phyloP scores from a whole-genome alignment of 2,329 filamentous ascomycete species.

The Fusarium pseudonygamai region DNA sequence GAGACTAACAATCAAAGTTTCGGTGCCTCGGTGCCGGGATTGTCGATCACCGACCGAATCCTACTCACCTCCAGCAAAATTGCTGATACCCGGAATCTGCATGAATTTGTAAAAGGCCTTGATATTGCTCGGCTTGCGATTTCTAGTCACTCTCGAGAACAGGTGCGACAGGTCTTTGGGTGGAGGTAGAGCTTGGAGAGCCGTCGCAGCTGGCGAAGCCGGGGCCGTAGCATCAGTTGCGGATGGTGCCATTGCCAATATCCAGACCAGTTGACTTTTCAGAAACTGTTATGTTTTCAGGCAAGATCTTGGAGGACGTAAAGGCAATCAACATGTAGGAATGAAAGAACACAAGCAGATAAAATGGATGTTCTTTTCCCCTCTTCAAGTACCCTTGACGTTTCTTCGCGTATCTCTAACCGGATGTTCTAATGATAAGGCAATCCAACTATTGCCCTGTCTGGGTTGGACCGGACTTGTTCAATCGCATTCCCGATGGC shows the following conservation, averaged over 20 bases:
- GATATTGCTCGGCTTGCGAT: constrained; percentile 71
- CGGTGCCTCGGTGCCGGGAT: constrained; percentile 4
- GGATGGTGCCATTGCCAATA: constrained; percentile 32
- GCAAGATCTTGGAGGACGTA: neutral
- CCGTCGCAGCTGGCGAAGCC: constrained; percentile 9
- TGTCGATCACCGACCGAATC: neutral
- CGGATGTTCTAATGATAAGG: constrained; percentile 3
- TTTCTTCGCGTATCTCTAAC: constrained; percentile 8
- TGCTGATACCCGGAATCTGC: constrained; percentile 67
- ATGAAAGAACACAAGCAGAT: constrained; percentile 10
- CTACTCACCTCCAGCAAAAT: constrained; percentile 67
- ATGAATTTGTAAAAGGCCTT: constrained; percentile 92
- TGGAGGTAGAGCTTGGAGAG: constrained; percentile 28
- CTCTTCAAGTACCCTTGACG: constrained; percentile 29
- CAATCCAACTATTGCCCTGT: constrained; percentile 6
- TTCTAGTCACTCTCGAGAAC: constrained; percentile 74
- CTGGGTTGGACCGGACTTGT: constrained; percentile 5
- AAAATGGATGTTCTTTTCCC: neutral
- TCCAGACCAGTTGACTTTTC: neutral
- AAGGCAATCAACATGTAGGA: neutral
- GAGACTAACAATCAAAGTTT: neutral
- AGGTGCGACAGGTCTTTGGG: constrained; percentile 84
- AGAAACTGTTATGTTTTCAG: neutral
- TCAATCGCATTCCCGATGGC: constrained; percentile 33
- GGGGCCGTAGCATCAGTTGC: constrained; percentile 21